Evolutionary conservation across 257 asterid genomes (phyloP), one percentile per base, ranked within the genome.

Genomic region (Mentha longifolia): DNA sequence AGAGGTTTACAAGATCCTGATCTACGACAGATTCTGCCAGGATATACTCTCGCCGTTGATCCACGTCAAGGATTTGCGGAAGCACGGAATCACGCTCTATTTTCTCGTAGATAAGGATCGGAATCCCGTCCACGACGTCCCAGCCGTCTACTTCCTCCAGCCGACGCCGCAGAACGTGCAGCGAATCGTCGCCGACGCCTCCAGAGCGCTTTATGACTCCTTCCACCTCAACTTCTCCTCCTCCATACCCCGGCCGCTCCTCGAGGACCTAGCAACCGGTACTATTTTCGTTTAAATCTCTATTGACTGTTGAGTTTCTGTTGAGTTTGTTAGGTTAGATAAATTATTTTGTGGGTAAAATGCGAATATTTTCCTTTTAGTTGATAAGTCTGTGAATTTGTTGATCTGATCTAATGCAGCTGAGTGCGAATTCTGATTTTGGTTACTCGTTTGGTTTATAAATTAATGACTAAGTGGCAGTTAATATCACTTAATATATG

Each of bases 21-120:
- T 95, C 89, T 95, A 86, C 81, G 98, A 92, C 57, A 80, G 92
- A 62, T 95, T 95, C 77, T 95, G 99, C 76, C 98, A 88, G 74
- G 95, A 87, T 78, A 87, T 95, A 67, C 85, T 95, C 13, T 95
- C 99, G 12, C 99, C 99, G 15, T 78, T 95, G 77, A 95, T 95
- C 89, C 99, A 87, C 76, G 97, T 95, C 75, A 95, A 92, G 87
- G 98, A 95, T 81, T 78, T 95, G 72, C 98, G 99, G 22, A 89
- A 89, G 82, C 99, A 95, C 73, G 98, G 99, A 65, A 90, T 95
- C 78, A 92, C 99, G 46, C 92, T 92, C 37, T 92, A 89, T 81
- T 92, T 92, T 84, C 95, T 92, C 74, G 78, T 95, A 41, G 97
- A 95, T 79, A 95, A 95, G 92, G 98, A 87, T 78, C 98, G 98